Evolutionary conservation across 1,139 yeast species (phyloP).

Genomic region (Candida sanyaensis): DNA sequence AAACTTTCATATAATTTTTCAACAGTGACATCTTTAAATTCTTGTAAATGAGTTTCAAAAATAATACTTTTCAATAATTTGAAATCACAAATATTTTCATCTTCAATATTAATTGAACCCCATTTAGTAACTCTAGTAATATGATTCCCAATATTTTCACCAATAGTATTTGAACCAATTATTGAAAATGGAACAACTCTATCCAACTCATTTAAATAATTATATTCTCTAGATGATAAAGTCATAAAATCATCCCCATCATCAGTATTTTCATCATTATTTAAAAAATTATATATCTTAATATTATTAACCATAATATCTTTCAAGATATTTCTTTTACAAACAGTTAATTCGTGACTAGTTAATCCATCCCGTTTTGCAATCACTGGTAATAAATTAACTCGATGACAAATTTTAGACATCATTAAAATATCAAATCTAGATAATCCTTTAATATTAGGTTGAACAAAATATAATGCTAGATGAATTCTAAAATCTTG

Average conservation of each 20-base stretch:
- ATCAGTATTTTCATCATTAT: background rate
- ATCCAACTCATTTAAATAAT: constrained; percentile 17
- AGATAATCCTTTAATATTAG: constrained; percentile 53
- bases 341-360: constrained; percentile 40
- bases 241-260: constrained; percentile 8
- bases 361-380: constrained; percentile 51
- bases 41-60: constrained; percentile 67
- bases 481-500: constrained; percentile 66
- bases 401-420: constrained; percentile 49
- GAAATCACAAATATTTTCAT: constrained; percentile 57
- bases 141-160: constrained; percentile 6
- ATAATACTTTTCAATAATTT: constrained; percentile 57
- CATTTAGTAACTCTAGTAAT: constrained; percentile 14
- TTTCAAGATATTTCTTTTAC: constrained; percentile 44
- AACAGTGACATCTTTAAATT: constrained; percentile 65
- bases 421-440: constrained; percentile 49
- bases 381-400: constrained; percentile 57
- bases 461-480: constrained; percentile 59
- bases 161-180: constrained; percentile 16
- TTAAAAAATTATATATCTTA: constrained; percentile 49
- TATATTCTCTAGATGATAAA: constrained; percentile 11
- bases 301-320: constrained; percentile 48
- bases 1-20: constrained; percentile 61
- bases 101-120: constrained; percentile 38
- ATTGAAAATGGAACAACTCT: constrained; percentile 23